phyloP scores from a whole-genome alignment of 768 basidiomycete species.

The Lactarius vividus region DNA sequence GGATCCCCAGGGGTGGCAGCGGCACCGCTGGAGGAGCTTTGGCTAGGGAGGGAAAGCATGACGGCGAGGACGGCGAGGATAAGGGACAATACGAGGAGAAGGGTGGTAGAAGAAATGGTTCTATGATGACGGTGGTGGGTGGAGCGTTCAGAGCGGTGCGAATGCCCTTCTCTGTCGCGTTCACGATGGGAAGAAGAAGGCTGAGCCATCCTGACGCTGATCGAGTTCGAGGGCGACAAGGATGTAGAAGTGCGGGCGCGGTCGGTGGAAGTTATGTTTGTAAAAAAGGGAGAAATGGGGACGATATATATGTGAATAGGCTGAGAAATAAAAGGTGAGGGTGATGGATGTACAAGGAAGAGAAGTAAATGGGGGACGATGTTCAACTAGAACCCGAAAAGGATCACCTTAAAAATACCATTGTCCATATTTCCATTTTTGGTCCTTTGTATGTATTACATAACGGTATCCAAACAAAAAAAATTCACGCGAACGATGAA shows the following conservation, averaged over 20 bases:
- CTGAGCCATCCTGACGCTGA: conserved; percentile 82
- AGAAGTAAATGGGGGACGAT: conserved; percentile 29
- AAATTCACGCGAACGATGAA: conserved; percentile 29
- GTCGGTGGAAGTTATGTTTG: conserved; percentile 65
- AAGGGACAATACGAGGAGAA: conserved; percentile 81
- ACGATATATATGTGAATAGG: not conserved
- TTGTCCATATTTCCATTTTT: conserved; percentile 32
- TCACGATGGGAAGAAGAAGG: conserved; percentile 78
- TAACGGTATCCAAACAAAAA: conserved; percentile 32
- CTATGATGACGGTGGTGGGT: conserved; percentile 74
- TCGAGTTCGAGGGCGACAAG: conserved; percentile 69
- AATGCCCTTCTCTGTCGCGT: conserved; percentile 49
- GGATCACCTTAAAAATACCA: conserved; percentile 24
- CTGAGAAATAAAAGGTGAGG: conserved; percentile 26
- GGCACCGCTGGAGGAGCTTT: conserved; percentile 37
- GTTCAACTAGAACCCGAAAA: conserved; percentile 34
- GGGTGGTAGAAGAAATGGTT: conserved; percentile 86
- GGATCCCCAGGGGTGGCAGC: conserved; percentile 29
- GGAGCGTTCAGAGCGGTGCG: conserved; percentile 55
- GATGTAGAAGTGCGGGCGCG: conserved; percentile 58
- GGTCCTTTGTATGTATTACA: conserved; percentile 27
- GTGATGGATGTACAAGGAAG: conserved; percentile 30
- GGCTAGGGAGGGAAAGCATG: conserved; percentile 81
- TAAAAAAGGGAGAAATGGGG: conserved; percentile 25
- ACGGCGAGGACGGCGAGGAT: conserved; percentile 86